Evolutionary conservation across 495 filamentous ascomycete genomes (phyloP).

Genomic region (Trichoderma orchidacearum): DNA sequence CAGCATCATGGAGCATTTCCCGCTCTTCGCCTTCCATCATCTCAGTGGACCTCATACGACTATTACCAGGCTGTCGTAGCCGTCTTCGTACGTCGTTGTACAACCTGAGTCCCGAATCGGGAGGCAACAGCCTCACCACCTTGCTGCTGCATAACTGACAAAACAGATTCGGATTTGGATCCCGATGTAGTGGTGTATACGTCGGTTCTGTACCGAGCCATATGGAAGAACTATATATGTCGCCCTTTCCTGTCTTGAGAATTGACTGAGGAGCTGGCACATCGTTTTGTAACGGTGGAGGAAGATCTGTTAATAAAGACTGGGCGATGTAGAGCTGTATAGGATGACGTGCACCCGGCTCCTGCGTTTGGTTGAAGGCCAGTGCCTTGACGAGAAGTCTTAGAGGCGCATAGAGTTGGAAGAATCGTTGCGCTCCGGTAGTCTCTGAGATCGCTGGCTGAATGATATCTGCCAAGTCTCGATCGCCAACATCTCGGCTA

Average conservation of each 20-base stretch:
- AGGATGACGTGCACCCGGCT: slow-evolving; percentile 8
- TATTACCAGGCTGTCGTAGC: slow-evolving; percentile 32
- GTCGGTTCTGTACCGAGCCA: slow-evolving; percentile 84
- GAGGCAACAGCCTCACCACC: slow-evolving; percentile 52
- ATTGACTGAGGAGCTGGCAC: slow-evolving; percentile 58
- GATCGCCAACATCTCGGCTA: neutral
- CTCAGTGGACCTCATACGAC: slow-evolving; percentile 61
- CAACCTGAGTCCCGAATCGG: slow-evolving; percentile 42
- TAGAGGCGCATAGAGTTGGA: slow-evolving; percentile 22
- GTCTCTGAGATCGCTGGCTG: neutral
- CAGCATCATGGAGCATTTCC: slow-evolving; percentile 44
- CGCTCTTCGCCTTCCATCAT: slow-evolving; percentile 81
- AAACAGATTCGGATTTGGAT: slow-evolving; percentile 92
- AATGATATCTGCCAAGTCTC: neutral
- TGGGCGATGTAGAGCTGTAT: slow-evolving; percentile 70
- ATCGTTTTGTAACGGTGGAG: slow-evolving; percentile 44
- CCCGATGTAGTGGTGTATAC: slow-evolving; percentile 76
- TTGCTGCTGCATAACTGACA: slow-evolving; percentile 70
- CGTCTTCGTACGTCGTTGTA: slow-evolving; percentile 41
- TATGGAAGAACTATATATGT: slow-evolving; percentile 73
- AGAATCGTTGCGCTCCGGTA: slow-evolving; percentile 7
- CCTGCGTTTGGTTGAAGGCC: slow-evolving; percentile 13
- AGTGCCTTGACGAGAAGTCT: slow-evolving; percentile 19
- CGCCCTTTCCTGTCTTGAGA: slow-evolving; percentile 42
- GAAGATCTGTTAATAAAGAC: slow-evolving; percentile 51